Conservation (phyloP, 768 basidiomycete species). For the Suillus placidus region DNA sequence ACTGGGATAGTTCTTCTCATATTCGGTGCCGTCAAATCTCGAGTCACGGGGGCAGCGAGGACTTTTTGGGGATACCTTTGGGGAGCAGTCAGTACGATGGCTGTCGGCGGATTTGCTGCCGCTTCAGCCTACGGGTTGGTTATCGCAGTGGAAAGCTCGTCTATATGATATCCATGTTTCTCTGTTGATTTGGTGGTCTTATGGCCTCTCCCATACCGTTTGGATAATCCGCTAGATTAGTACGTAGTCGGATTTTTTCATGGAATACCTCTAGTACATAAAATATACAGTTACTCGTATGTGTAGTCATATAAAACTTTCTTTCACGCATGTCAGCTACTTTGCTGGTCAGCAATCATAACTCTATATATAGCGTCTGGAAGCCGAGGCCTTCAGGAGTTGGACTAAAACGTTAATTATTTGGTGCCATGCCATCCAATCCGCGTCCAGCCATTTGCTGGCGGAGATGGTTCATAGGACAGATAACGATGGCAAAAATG, state of each 20-base stretch:
- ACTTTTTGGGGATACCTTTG: slow-evolving; percentile 73
- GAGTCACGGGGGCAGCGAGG: slow-evolving; percentile 78
- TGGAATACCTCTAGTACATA: not conserved
- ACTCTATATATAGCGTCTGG: not conserved
- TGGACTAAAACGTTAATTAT: not conserved
- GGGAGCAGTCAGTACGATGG: slow-evolving; percentile 84
- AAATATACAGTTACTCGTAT: not conserved
- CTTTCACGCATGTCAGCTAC: not conserved
- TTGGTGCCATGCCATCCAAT: slow-evolving; percentile 12
- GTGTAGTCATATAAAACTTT: not conserved
- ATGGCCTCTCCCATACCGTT: not conserved
- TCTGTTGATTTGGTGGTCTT: not conserved
- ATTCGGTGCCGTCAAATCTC: slow-evolving; percentile 91
- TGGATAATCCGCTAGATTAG: not conserved
- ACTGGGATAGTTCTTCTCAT: slow-evolving; percentile 86
- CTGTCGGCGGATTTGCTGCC: slow-evolving; percentile 90
- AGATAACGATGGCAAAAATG: not conserved
- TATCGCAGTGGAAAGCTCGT: slow-evolving; percentile 44
- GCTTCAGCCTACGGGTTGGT: slow-evolving; percentile 70
- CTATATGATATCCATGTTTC: not conserved
- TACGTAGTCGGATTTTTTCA: not conserved
- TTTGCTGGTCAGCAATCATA: not conserved
- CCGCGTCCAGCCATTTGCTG: slow-evolving; percentile 11
- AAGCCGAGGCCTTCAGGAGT: not conserved
- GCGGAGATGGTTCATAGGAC: not conserved